phyloP scores from a whole-genome alignment of 208 protist genomes.

The Strigomonas oncopelti region DNA sequence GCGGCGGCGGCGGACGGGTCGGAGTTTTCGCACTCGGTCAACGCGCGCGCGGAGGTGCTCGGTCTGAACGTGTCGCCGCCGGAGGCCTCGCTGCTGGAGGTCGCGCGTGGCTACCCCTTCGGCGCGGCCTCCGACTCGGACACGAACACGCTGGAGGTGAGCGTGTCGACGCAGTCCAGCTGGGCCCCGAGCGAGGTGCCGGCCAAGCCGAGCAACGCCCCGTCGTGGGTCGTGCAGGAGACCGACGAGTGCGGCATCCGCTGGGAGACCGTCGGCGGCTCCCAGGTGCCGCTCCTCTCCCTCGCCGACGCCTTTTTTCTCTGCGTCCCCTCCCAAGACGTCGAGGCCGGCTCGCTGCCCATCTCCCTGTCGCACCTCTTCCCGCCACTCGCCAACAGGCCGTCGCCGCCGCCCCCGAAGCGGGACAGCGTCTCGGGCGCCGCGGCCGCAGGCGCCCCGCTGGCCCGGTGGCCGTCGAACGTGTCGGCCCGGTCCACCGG shows the following conservation, averaged over 20 bases:
- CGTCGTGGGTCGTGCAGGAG: constrained; percentile 38
- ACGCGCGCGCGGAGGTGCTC: not conserved
- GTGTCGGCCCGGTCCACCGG: too few relatives aligned
- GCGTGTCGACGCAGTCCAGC: not conserved
- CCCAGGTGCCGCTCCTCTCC: constrained; percentile 1
- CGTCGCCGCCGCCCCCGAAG: too few relatives aligned
- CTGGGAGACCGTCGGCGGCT: not conserved
- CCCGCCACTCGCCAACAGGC: not conserved
- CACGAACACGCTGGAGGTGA: not conserved
- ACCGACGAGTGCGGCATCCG: constrained; percentile 14
- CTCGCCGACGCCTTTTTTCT: constrained; percentile 23
- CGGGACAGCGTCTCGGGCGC: not conserved
- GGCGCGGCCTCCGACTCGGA: not conserved
- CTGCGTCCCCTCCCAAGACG: constrained; percentile 21
- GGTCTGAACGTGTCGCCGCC: constrained; percentile 3
- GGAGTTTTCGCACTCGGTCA: not conserved
- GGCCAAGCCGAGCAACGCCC: not conserved
- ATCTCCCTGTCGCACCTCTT: not conserved
- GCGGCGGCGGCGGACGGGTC: not conserved
- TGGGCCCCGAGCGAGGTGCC: not conserved
- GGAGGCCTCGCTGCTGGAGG: constrained; percentile 9
- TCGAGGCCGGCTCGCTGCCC: not conserved
- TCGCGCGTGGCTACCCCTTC: not conserved
- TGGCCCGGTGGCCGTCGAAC: not conserved
- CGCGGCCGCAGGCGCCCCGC: not conserved